phyloP scores from a whole-genome alignment of 768 basidiomycete genomes.

The Termitomyces sp. region DNA sequence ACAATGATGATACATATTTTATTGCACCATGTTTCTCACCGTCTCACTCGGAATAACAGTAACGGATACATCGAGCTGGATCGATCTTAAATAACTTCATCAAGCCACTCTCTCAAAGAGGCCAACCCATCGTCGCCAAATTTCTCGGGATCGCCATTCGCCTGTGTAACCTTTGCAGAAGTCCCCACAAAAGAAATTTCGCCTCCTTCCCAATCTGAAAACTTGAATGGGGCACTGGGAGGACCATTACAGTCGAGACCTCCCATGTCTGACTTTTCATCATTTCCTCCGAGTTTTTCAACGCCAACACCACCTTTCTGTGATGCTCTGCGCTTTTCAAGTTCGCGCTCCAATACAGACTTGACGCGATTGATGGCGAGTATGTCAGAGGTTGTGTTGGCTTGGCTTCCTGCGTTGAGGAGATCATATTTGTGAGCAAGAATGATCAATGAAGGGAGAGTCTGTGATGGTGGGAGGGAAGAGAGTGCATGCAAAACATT shows the following conservation, averaged over 20 bases:
- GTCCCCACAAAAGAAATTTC: conserved; percentile 65
- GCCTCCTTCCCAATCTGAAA: conserved; percentile 81
- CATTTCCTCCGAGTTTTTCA: conserved; percentile 71
- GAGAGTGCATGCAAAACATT: conserved; percentile 61
- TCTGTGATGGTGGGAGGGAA: conserved; percentile 66
- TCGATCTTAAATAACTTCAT: conserved; percentile 31
- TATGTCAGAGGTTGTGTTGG: conserved; percentile 26
- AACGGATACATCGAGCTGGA: not conserved
- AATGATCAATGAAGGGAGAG: conserved; percentile 54
- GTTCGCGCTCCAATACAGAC: conserved; percentile 76
- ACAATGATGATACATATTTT: not conserved
- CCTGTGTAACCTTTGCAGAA: conserved; percentile 29
- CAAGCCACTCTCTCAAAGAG: conserved; percentile 43
- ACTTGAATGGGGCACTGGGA: conserved; percentile 55
- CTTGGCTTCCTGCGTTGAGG: conserved; percentile 42
- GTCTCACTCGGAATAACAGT: no score
- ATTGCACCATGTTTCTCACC: not conserved
- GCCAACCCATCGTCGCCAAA: conserved; percentile 30
- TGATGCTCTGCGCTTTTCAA: conserved; percentile 67
- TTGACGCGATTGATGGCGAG: conserved; percentile 68
- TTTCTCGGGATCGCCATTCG: conserved; percentile 31
- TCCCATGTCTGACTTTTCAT: conserved; percentile 57
- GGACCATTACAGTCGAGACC: conserved; percentile 65
- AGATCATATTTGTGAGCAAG: conserved; percentile 77
- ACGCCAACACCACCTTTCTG: conserved; percentile 63